Evolutionary conservation across 1,284 basidiomycete genomes (phyloP).

Genomic region (Cerrena zonata): DNA sequence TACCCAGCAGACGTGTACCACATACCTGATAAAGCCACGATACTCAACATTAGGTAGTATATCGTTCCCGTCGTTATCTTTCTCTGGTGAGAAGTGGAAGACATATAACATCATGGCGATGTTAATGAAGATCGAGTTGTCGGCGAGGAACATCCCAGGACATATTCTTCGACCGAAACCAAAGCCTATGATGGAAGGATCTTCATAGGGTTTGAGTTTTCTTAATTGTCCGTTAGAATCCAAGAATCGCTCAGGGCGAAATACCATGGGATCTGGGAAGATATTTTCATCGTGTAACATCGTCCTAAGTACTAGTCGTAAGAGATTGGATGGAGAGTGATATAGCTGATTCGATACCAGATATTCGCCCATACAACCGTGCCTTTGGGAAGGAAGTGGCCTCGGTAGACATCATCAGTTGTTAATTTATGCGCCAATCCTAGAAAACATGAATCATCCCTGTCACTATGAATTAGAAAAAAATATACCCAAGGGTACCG

Average conservation of each 20-base stretch:
- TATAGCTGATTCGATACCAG: slow-evolving; percentile 19
- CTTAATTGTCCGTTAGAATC: slow-evolving; percentile 7
- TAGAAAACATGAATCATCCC: background rate
- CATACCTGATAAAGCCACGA: slow-evolving; percentile 25
- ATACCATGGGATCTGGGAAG: slow-evolving; percentile 1
- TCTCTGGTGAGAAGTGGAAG: slow-evolving; percentile 26
- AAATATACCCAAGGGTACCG: slow-evolving; percentile 20
- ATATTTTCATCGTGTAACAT: slow-evolving; percentile 2
- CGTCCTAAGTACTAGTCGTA: slow-evolving; percentile 7
- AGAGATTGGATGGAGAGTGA: background rate
- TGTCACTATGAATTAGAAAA: background rate
- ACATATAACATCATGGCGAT: slow-evolving; percentile 26
- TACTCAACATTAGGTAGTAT: slow-evolving; percentile 29
- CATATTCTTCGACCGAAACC: slow-evolving; percentile 25
- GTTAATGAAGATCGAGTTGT: slow-evolving; percentile 29
- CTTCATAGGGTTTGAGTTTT: slow-evolving; percentile 5
- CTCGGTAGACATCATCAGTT: slow-evolving; percentile 26
- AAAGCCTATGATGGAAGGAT: slow-evolving; percentile 12
- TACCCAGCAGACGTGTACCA: slow-evolving; percentile 1
- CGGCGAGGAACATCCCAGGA: slow-evolving; percentile 30
- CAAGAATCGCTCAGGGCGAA: slow-evolving; percentile 3
- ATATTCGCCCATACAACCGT: slow-evolving; percentile 32
- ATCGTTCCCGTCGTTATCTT: slow-evolving; percentile 23
- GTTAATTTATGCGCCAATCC: slow-evolving; percentile 26
- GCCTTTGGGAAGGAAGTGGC: slow-evolving; percentile 22